Base-by-base conservation (phyloP, 257 asterid genomes). In the Gentiana straminea region DNA sequence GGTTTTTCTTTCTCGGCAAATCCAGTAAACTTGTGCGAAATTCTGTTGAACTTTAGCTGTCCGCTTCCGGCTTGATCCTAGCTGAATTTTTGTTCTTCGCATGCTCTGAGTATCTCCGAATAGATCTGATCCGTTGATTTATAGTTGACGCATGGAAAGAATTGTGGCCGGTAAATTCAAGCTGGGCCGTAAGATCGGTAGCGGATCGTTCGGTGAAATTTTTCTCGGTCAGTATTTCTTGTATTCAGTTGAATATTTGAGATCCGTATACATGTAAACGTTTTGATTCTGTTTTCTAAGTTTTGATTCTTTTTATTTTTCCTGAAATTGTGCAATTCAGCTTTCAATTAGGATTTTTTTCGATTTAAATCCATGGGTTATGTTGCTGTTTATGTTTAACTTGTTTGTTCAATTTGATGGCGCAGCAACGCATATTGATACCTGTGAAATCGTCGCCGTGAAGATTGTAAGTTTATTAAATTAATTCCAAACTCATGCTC, bases 121-220 rank as follows among this genome's bases (percentile, higher is more conserved):
- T 48, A 35, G 60, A 57, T 57, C 64, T 57, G 54, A 57, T 56
- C 46, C 52, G 36, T 54, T 60, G 39, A 53, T 62, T 61, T 63
- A 68, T 55, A 15, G 48, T 45, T 38, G 49, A 33, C 60, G 62
- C 64, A 89, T 89, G 97, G 97, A 89, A 64, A 73, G 95, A 76
- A 75, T 89, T 54, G 80, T 86, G 59, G 95, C 89, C 59, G 87
- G 95, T 55, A 89, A 83, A 81, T 89, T 72, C 79, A 89, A 89
- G 84, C 94, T 89, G 49, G 97, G 97, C 60, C 92, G 97, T 49
- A 89, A 89, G 79, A 89, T 89, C 84, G 97, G 97, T 3, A 86
- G 97, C 71, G 97, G 97, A 74, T 89, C 97, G 46, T 89, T 89
- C 57, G 97, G 97, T 39, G 94, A 89, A 77, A 89, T 89, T 66